Percentiles rank a stretch among this genome's conserved stretches.
These are phyloP conservation scores for Solanum neorickii DNA, from an alignment of 257 asterid species.

Conservation along the genomic window DNA sequence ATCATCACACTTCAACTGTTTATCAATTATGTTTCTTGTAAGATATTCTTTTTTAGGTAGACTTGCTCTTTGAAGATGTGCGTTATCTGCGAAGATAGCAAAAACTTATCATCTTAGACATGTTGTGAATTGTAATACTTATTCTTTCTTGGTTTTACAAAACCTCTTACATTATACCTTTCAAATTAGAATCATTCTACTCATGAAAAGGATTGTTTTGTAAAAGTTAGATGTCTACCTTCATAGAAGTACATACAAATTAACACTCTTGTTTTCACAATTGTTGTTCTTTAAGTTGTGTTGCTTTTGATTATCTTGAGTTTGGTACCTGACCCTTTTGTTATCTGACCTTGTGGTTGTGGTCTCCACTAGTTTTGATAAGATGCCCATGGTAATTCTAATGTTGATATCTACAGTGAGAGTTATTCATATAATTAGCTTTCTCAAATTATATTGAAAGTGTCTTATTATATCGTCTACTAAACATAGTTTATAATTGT, in stretches of 20 bases:
- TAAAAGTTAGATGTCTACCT: neutral
- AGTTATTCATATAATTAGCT: neutral
- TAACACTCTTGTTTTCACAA: too few relatives aligned
- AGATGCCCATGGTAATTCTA: neutral
- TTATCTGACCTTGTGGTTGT: neutral
- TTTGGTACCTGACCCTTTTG: neutral
- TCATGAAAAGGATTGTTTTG: neutral
- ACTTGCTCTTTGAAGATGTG: neutral
- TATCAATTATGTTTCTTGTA: too few relatives aligned
- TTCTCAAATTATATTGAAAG: neutral
- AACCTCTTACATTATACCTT: too few relatives aligned
- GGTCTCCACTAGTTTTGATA: neutral
- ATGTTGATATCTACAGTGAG: neutral
- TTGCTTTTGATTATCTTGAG: neutral
- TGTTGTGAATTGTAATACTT: neutral
- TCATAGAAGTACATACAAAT: neutral
- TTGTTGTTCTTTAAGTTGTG: neutral
- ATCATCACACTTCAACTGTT: too few relatives aligned
- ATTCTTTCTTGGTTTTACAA: neutral
- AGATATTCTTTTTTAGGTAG: too few relatives aligned
- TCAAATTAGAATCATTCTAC: too few relatives aligned
- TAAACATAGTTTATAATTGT: neutral
- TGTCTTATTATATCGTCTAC: neutral
- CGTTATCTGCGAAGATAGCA: too few relatives aligned
- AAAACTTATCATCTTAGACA: neutral